A percentile compares a stretch with the other conserved stretches of the same genome.
Evolutionary conservation across 129 eudicot genomes (phyloP).

Genomic region (Heracleum sosnowskyi): DNA sequence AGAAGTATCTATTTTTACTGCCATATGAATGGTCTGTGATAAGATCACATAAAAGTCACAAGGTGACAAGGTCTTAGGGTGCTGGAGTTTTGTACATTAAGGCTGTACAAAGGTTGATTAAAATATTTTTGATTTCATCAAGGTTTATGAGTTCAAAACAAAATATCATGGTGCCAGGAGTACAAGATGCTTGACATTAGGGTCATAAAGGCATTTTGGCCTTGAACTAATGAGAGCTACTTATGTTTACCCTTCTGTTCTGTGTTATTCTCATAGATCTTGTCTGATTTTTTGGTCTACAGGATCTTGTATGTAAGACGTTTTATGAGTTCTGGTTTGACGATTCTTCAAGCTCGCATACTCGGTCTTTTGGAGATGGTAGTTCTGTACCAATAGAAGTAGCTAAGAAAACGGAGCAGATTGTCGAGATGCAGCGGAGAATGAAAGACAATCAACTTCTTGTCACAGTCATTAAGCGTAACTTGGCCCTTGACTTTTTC

Average conservation of each 20-base stretch:
- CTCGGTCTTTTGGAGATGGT: constrained; percentile 56
- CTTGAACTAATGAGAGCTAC: neutral
- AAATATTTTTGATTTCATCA: neutral
- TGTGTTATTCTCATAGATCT: neutral
- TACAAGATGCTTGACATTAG: neutral
- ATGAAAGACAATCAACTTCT: constrained; percentile 70
- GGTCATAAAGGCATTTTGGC: neutral
- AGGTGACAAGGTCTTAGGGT: neutral
- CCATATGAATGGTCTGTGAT: neutral
- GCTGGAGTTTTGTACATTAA: neutral
- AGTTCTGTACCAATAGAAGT: constrained; percentile 87
- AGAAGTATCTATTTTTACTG: neutral
- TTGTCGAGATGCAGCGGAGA: constrained; percentile 76
- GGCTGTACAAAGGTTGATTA: neutral
- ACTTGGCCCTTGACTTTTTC: constrained; percentile 87
- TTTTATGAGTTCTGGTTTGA: constrained; percentile 98
- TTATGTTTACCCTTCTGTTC: neutral
- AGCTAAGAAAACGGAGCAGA: constrained; percentile 88
- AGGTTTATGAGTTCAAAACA: neutral
- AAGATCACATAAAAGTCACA: neutral
- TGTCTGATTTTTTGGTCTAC: constrained; percentile 11
- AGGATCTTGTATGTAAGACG: constrained; percentile 98
- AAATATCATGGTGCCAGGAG: neutral
- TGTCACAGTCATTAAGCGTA: constrained; percentile 76
- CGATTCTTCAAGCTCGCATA: constrained; percentile 63